A percentile compares a stretch with the other conserved stretches of the same genome.
Evolutionary conservation across 2,329 filamentous ascomycete genomes (phyloP).

Genomic region (Colletotrichum shisoi): DNA sequence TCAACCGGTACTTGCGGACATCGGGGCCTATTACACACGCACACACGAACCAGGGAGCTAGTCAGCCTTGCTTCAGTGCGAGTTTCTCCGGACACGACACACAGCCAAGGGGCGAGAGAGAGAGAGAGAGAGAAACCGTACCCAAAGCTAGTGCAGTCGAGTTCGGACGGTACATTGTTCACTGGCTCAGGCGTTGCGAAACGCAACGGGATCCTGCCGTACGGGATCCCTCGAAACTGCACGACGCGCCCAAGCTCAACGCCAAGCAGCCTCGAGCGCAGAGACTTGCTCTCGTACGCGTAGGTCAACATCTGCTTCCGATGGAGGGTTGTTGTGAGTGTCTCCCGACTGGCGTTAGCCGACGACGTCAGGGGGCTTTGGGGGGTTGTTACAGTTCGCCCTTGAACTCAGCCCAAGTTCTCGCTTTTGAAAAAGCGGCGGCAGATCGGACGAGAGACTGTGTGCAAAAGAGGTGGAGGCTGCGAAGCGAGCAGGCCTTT

Average conservation of each 20-base stretch:
- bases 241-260: not conserved
- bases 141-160: slow-evolving; percentile 32
- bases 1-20: slow-evolving; percentile 54
- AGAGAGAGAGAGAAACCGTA: not conserved
- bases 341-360: not conserved
- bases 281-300: not conserved
- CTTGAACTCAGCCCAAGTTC: not conserved
- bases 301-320: not conserved
- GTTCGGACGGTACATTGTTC: not conserved
- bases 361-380: not conserved
- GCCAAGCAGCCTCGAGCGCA: slow-evolving; percentile 21
- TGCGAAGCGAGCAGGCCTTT: not conserved
- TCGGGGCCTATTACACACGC: slow-evolving; percentile 46
- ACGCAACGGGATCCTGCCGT: slow-evolving; percentile 23
- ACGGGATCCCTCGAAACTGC: slow-evolving; percentile 32
- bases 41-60: slow-evolving; percentile 22
- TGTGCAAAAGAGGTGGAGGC: slow-evolving; percentile 4
- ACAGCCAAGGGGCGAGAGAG: too few relatives aligned
- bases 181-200: slow-evolving; percentile 18
- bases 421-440: not conserved
- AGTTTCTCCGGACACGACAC: not conserved
- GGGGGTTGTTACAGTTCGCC: not conserved
- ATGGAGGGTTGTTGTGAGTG: too few relatives aligned
- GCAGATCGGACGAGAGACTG: slow-evolving; percentile 1
- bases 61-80: not conserved